phyloP scores from a whole-genome alignment of 352 stramenopile genomes.

The Globisporangium cederbergense region DNA sequence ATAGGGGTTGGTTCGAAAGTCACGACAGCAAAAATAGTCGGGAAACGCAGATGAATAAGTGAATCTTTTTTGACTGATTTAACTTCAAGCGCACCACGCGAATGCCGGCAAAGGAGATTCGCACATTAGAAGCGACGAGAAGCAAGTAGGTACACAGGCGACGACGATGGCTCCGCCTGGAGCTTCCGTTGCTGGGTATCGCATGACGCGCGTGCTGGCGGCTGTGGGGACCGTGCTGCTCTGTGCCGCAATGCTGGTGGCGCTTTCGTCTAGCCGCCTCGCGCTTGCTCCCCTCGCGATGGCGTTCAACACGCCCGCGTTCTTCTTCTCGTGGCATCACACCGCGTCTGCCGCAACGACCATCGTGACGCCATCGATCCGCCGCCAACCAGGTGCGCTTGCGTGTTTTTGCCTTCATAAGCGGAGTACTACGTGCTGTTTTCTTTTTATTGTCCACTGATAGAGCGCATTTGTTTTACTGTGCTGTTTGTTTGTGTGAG shows the following conservation, averaged over 20 bases:
- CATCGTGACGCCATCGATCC: not conserved
- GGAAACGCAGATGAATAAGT: too few relatives aligned
- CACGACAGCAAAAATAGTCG: too few relatives aligned
- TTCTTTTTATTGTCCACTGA: not conserved
- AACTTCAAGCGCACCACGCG: not conserved
- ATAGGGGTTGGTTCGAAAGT: too few relatives aligned
- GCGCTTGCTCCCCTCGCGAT: not conserved
- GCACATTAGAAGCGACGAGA: not conserved
- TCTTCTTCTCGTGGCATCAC: not conserved
- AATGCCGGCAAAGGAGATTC: not conserved
- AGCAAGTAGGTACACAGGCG: not conserved
- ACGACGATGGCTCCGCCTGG: not conserved
- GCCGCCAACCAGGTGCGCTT: not conserved
- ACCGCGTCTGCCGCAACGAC: not conserved
- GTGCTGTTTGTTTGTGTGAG: not conserved
- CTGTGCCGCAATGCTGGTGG: not conserved
- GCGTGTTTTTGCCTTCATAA: too few relatives aligned
- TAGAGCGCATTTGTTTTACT: not conserved
- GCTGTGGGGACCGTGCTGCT: not conserved
- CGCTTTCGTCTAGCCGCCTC: not conserved
- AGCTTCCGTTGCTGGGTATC: not conserved
- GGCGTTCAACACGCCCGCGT: conserved; percentile 1
- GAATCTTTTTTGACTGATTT: not conserved
- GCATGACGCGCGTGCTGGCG: conserved; percentile 1
- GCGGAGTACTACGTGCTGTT: too few relatives aligned